A percentile compares a stretch with the other conserved stretches of the same genome.
phyloP scores from a whole-genome alignment of 495 filamentous ascomycete genomes.

The Cercophora scortea region DNA sequence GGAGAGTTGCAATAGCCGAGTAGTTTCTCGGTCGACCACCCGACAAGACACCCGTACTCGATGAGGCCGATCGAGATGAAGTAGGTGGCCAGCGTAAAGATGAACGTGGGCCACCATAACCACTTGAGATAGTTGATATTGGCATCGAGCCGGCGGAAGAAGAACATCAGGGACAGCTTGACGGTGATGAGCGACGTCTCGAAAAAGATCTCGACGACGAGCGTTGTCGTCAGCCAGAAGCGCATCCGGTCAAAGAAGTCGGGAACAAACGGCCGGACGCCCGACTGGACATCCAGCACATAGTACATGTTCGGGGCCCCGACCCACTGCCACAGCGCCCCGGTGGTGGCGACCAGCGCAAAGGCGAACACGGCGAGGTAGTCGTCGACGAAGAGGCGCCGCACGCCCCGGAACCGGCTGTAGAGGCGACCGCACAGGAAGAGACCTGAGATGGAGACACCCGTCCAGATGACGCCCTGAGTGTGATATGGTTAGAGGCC shows the following conservation, averaged over 20 bases:
- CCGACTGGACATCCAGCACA: background rate
- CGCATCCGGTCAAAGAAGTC: background rate
- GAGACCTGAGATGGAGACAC: background rate
- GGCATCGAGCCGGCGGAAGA: conserved; percentile 20
- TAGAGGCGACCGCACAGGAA: conserved; percentile 1
- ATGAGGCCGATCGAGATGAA: background rate
- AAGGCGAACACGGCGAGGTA: conserved; percentile 4
- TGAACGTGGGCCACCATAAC: conserved; percentile 14
- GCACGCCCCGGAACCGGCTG: background rate
- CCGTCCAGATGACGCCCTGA: conserved; percentile 4
- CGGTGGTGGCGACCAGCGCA: background rate
- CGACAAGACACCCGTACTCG: background rate
- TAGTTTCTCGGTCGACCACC: background rate
- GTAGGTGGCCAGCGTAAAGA: conserved; percentile 9
- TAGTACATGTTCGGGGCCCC: conserved; percentile 1
- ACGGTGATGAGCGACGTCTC: conserved; percentile 16
- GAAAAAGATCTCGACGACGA: conserved; percentile 13
- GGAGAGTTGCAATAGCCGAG: background rate
- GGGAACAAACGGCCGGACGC: background rate
- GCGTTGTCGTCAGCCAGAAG: background rate
- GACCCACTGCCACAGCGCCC: conserved; percentile 4
- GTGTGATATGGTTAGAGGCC: background rate
- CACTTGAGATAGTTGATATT: conserved; percentile 7
- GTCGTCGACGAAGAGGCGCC: conserved; percentile 8
- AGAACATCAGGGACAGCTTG: conserved; percentile 23